Evolutionary conservation across 805 yeast genomes (phyloP).

Genomic region (Saccharomyces cerevisiae): DNA sequence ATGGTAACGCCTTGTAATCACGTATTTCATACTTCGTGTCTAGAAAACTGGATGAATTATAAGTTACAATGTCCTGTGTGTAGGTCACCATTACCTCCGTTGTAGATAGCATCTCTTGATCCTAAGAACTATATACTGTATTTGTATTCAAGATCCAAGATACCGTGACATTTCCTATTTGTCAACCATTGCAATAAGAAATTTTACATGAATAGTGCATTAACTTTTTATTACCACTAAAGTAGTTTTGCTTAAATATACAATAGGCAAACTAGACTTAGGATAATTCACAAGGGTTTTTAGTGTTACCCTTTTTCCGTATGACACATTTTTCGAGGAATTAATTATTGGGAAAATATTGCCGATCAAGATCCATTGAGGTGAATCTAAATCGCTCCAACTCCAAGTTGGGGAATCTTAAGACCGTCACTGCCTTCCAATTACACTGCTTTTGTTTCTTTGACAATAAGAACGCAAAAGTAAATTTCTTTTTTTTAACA

Average conservation of each 20-base stretch:
- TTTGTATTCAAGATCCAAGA: neutral
- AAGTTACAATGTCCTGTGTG: conserved; percentile 93
- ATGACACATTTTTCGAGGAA: neutral
- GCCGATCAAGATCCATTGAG: neutral
- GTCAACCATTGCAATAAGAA: neutral
- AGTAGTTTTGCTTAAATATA: neutral
- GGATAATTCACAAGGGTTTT: neutral
- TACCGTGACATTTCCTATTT: neutral
- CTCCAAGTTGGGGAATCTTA: neutral
- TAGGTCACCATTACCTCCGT: conserved; percentile 75
- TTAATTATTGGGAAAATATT: neutral
- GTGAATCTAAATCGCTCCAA: neutral
- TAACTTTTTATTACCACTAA: neutral
- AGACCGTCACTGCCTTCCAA: neutral
- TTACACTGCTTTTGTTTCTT: neutral
- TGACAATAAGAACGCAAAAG: neutral
- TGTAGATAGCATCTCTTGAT: conserved; percentile 30
- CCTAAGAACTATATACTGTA: neutral
- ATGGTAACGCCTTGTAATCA: conserved; percentile 91
- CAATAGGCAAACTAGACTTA: neutral
- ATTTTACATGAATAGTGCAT: neutral
- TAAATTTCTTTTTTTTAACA: neutral
- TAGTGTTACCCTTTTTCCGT: neutral
- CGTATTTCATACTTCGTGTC: conserved; percentile 80
- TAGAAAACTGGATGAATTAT: conserved; percentile 89